Evolutionary conservation across 2,329 filamentous ascomycete genomes (phyloP), one percentile per base, ranked within the genome.

Genomic region (Magnaporthales sp.): DNA sequence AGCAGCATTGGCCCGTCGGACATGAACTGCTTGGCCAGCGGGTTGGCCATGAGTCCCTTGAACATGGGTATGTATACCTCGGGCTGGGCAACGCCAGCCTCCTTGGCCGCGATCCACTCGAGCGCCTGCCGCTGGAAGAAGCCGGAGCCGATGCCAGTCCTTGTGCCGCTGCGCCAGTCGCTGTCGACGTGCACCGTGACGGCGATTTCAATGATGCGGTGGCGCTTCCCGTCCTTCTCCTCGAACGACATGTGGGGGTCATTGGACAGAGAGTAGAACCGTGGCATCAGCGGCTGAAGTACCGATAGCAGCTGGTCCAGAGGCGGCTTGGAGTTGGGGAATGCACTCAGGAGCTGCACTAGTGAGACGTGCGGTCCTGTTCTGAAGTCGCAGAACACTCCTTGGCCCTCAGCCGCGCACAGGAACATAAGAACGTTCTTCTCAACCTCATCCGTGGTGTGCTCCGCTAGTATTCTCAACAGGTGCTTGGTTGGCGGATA

Each of bases 261-360:
- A 76, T 97, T 97, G 66, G 93, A 97, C 15, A 99, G 87, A 4
- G 94, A 98, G 81, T 99, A 99, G 82, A 99, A 99, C 68, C 95
- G 91, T 2, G 95, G 95, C 94, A 98, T 98, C 65, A 98, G 84
- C 63, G 92, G 91, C 72, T 91, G 91, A 66, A 97, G 86, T 60
- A 90, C 86, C 2, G 91, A 91, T 46, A 97, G 84, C 11, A 99
- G 83, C 68, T 88, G 83, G 66, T 95, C 91, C 72, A 99, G 83
- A 4, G 94, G 93, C 66, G 95, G 95, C 75, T 92, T 91, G 7
- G 92, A 88, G 56, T 92, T 97, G 2, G 95, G 93, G 81, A 99
- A 99, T 1, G 95, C 95, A 74, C 90, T 84, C 31, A 99, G 86
- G 7, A 99, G 84, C 79, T 98, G 95, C 19, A 89, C 84, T 24